These are phyloP conservation scores for Coniella vitis DNA, from an alignment of 2,329 filamentous ascomycete species.

Conservation along the genomic window DNA sequence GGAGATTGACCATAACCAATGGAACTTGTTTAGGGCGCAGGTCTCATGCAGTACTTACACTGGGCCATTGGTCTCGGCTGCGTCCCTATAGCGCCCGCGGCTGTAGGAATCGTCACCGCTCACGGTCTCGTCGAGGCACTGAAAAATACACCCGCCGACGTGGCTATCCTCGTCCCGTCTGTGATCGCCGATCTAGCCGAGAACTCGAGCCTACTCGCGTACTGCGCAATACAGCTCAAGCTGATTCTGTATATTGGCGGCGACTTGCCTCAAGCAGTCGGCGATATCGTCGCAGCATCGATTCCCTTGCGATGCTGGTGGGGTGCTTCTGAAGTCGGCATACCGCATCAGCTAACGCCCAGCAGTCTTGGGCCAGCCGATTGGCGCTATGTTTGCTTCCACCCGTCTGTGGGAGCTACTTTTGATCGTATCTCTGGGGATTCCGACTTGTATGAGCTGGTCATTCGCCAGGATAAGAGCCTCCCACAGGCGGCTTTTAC, in stretches of 20 bases:
- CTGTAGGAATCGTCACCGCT: constrained; percentile 22
- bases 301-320: constrained; percentile 9
- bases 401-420: not conserved
- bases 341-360: constrained; percentile 7
- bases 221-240: not conserved
- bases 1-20: not conserved
- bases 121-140: constrained; percentile 24
- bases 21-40: not conserved
- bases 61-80: constrained; percentile 23
- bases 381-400: constrained; percentile 13
- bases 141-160: constrained; percentile 23
- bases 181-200: constrained; percentile 27
- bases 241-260: constrained; percentile 10
- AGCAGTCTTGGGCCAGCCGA: constrained; percentile 16
- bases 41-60: constrained; percentile 18
- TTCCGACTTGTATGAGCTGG: constrained; percentile 6
- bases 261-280: constrained; percentile 5
- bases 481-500: constrained; percentile 1
- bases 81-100: constrained; percentile 19
- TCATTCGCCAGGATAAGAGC: not conserved
- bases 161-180: constrained; percentile 27
- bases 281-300: not conserved
- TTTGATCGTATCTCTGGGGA: constrained; percentile 1
- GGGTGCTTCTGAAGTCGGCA: constrained; percentile 5
- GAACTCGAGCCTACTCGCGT: not conserved